Percentiles rank a stretch among this genome's conserved stretches.
Conservation (phyloP, 1,139 yeast genomes). For the Diutina catenulata region DNA sequence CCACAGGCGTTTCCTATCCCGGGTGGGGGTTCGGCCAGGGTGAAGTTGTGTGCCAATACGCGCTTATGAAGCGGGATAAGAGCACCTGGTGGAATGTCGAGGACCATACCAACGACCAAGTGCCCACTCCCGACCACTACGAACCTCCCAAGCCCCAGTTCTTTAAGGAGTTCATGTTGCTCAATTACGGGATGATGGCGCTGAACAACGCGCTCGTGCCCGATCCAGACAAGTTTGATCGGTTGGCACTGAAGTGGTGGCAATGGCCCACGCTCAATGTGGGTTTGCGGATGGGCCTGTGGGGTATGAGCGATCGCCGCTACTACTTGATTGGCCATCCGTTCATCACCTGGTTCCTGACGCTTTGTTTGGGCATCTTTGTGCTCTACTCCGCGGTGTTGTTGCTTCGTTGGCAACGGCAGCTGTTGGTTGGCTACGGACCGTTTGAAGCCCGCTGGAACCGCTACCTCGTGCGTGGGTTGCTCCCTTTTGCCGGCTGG, state of each 20-base stretch:
- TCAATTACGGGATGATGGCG: slow-evolving; percentile 70
- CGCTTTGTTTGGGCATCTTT: slow-evolving; percentile 14
- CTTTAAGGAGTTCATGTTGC: slow-evolving; percentile 56
- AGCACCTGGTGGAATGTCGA: slow-evolving; percentile 78
- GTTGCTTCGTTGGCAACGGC: slow-evolving; percentile 24
- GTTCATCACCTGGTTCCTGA: slow-evolving; percentile 51
- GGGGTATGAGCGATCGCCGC: slow-evolving; percentile 38
- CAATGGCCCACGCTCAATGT: slow-evolving; percentile 60
- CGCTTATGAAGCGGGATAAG: slow-evolving; percentile 41
- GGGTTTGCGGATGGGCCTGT: slow-evolving; percentile 63
- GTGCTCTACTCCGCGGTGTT: slow-evolving; percentile 12
- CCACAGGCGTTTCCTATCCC: slow-evolving; percentile 62
- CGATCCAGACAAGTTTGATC: slow-evolving; percentile 56
- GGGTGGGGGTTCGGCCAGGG: slow-evolving; percentile 79
- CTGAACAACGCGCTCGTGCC: slow-evolving; percentile 69
- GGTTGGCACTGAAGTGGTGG: slow-evolving; percentile 64
- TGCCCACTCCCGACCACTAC: slow-evolving; percentile 24
- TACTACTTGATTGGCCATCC: slow-evolving; percentile 62
- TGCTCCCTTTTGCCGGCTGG: slow-evolving; percentile 23
- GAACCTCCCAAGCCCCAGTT: slow-evolving; percentile 57
- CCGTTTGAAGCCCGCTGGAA: slow-evolving; percentile 8
- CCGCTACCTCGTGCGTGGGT: slow-evolving; percentile 13
- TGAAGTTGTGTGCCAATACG: slow-evolving; percentile 57
- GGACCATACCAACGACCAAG: slow-evolving; percentile 40
- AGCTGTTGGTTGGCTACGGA: slow-evolving; percentile 10